phyloP scores from a whole-genome alignment of 2,329 filamentous ascomycete genomes.

The Penicillium occitanis region DNA sequence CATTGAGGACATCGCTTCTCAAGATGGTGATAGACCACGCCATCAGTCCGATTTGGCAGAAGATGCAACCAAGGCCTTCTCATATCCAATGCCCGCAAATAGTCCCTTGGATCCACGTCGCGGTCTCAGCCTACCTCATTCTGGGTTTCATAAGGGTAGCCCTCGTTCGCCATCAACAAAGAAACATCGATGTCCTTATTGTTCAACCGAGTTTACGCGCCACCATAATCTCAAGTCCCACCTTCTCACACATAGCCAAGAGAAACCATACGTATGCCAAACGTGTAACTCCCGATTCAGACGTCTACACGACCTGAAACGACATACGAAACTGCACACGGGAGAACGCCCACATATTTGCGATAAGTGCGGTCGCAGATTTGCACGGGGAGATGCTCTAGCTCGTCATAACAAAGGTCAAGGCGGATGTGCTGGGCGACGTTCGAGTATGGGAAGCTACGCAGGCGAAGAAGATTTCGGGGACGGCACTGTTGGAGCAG shows the following conservation, averaged over 20 bases:
- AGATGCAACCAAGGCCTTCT: constrained; percentile 57
- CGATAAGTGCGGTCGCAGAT: constrained; percentile 89
- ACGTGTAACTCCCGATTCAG: constrained; percentile 93
- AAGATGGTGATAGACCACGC: constrained; percentile 45
- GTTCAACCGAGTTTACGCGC: constrained; percentile 92
- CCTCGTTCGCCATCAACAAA: constrained; percentile 74
- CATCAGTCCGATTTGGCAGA: constrained; percentile 32
- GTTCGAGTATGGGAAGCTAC: constrained; percentile 81
- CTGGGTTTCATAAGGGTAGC: constrained; percentile 56
- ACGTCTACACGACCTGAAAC: constrained; percentile 89
- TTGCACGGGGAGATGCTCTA: constrained; percentile 90
- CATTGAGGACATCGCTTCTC: constrained; percentile 46
- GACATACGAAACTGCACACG: constrained; percentile 94
- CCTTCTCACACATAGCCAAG: constrained; percentile 93
- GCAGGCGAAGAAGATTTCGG: constrained; percentile 71
- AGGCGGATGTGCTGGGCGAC: constrained; percentile 87
- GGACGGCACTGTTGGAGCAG: constrained; percentile 46
- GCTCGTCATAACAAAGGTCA: constrained; percentile 94
- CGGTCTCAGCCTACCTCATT: constrained; percentile 59
- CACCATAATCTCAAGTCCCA: constrained; percentile 98
- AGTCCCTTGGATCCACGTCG: constrained; percentile 53
- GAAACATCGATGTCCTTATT: constrained; percentile 96
- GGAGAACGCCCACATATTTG: constrained; percentile 95
- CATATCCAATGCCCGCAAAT: constrained; percentile 61
- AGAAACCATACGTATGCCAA: constrained; percentile 93